phyloP scores from a whole-genome alignment of 192 early-diverging fungal species.

The Coemansia sp. region DNA sequence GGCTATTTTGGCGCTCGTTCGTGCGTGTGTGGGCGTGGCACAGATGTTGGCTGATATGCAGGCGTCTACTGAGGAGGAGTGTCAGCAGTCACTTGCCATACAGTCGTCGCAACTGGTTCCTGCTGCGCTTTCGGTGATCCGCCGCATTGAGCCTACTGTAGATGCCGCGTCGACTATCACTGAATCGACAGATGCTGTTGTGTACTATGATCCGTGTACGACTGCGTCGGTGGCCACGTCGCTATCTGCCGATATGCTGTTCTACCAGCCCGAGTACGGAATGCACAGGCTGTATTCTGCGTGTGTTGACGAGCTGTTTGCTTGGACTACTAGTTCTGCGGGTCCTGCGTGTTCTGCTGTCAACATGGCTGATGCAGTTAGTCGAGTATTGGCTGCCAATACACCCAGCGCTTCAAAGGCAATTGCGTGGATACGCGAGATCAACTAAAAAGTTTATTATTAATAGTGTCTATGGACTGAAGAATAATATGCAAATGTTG shows the following conservation, averaged over 20 bases:
- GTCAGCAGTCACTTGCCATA: slow-evolving; percentile 7
- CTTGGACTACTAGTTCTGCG: slow-evolving; percentile 4
- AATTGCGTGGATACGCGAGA: slow-evolving; percentile 29
- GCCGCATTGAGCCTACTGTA: slow-evolving; percentile 6
- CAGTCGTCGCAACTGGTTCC: slow-evolving; percentile 12
- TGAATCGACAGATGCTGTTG: background rate
- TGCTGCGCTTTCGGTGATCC: slow-evolving; percentile 11
- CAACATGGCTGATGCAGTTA: slow-evolving; percentile 13
- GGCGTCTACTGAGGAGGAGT: background rate
- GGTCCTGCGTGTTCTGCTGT: background rate
- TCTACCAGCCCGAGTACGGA: background rate
- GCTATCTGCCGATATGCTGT: slow-evolving; percentile 17
- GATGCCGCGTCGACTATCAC: too few species aligned
- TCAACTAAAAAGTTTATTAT: background rate
- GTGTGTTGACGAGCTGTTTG: slow-evolving; percentile 24
- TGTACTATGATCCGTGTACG: slow-evolving; percentile 21
- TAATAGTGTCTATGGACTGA: background rate
- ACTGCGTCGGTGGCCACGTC: slow-evolving; percentile 15
- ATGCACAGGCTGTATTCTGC: background rate
- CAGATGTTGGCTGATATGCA: slow-evolving; percentile 28
- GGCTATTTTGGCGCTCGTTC: slow-evolving; percentile 20
- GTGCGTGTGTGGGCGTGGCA: slow-evolving; percentile 20
- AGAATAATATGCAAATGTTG: too few species aligned
- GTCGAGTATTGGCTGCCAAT: slow-evolving; percentile 17
- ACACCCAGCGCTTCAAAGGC: slow-evolving; percentile 5